Conservation (phyloP, 2,329 filamentous ascomycete genomes). For the Claviceps fusiformis region DNA sequence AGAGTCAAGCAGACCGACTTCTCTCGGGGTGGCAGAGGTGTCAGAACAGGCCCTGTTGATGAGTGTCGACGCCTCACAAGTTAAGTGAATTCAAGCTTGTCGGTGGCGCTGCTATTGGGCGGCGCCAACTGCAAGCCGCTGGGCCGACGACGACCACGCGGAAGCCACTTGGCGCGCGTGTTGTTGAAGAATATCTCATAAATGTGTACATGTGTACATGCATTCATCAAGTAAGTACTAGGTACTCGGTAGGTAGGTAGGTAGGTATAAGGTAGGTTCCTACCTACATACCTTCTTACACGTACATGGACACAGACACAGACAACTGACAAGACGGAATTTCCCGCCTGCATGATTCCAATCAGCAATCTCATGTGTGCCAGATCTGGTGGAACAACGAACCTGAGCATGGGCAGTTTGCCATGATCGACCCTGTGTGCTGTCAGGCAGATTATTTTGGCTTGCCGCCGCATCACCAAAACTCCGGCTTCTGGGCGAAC, state of each 20-base stretch:
- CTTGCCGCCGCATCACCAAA: neutral
- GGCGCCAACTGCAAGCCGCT: neutral
- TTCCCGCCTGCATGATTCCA: constrained; percentile 1
- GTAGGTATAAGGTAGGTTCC: neutral
- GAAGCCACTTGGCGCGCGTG: neutral
- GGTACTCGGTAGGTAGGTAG: neutral
- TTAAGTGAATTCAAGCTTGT: neutral
- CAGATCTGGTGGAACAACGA: constrained; percentile 6
- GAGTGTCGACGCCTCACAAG: neutral
- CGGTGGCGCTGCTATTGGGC: neutral
- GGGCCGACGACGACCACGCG: neutral
- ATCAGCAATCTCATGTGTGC: constrained; percentile 4
- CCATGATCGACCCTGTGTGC: neutral
- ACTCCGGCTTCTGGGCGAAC: neutral
- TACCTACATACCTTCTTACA: neutral
- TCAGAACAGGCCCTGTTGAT: neutral
- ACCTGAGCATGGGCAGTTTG: neutral
- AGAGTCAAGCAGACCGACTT: neutral
- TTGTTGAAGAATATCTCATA: neutral
- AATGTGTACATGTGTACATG: neutral
- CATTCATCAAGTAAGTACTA: neutral
- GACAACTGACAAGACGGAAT: neutral
- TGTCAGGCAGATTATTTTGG: neutral
- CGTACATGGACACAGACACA: neutral
- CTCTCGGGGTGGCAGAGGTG: neutral